Conservation (phyloP, 2,329 filamentous ascomycete species). For the Acrodontium crateriforme region DNA sequence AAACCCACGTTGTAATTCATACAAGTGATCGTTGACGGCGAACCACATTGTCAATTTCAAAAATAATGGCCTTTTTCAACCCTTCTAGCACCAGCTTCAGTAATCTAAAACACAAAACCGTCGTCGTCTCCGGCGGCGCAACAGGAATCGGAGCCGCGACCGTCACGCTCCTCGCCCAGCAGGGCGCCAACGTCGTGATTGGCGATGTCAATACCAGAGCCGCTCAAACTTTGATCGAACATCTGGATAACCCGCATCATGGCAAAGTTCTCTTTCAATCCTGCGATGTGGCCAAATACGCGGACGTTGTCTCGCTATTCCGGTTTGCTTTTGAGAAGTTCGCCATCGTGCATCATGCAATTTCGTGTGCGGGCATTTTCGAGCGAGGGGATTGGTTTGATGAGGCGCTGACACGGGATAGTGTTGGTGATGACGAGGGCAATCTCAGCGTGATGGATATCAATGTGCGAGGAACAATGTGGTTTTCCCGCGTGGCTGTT, state of each 20-base stretch:
- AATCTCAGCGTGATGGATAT: conserved; percentile 31
- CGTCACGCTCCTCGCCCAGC: conserved; percentile 23
- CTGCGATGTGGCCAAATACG: conserved; percentile 33
- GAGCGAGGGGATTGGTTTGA: conserved; percentile 33
- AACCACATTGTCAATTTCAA: too few species aligned
- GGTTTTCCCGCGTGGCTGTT: conserved; percentile 28
- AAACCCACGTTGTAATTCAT: too few species aligned
- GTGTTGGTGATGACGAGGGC: conserved; percentile 21
- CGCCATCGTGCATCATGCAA: conserved; percentile 33
- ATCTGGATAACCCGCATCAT: conserved; percentile 8
- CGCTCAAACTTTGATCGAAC: too few species aligned
- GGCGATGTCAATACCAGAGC: conserved; percentile 26
- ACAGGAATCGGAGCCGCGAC: conserved; percentile 31
- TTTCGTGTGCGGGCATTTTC: conserved; percentile 32
- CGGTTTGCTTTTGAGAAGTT: conserved; percentile 28
- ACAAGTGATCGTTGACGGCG: too few species aligned
- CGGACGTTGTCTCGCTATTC: conserved; percentile 32
- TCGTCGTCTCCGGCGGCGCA: conserved; percentile 21
- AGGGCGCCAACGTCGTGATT: conserved; percentile 28
- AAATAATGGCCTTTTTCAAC: conserved; percentile 5
- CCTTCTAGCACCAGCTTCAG: conserved; percentile 1
- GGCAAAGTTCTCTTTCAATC: conserved; percentile 19
- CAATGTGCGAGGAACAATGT: conserved; percentile 23
- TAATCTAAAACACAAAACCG: conserved; percentile 11
- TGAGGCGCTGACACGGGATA: conserved; percentile 27